Conservation (phyloP, 2,329 filamentous ascomycete genomes). For the Cercospora sp. region DNA sequence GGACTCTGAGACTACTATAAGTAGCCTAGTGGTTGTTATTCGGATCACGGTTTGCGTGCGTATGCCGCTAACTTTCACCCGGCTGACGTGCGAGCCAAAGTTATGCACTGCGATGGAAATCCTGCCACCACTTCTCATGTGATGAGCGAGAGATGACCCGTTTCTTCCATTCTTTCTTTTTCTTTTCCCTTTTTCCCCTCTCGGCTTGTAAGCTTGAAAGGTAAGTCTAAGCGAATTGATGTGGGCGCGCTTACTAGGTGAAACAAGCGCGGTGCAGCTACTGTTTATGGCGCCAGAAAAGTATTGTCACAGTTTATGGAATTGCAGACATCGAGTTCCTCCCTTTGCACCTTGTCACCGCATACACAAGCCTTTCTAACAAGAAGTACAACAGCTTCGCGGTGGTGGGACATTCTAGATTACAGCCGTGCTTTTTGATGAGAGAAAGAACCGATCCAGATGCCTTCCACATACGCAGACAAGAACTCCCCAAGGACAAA, state of each 20-base stretch:
- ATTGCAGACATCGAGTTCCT: background rate
- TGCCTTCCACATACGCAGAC: constrained; percentile 3
- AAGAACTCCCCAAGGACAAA: constrained; percentile 1
- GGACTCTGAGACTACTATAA: background rate
- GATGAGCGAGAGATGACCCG: background rate
- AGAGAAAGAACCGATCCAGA: background rate
- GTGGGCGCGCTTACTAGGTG: background rate
- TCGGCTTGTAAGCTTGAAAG: background rate
- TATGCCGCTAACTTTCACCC: background rate
- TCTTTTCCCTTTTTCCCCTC: background rate
- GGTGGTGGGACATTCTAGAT: background rate
- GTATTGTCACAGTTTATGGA: constrained; percentile 1
- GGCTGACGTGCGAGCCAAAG: background rate
- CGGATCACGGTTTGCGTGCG: background rate
- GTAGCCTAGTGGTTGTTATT: background rate
- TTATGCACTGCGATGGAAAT: background rate
- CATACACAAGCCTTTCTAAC: background rate
- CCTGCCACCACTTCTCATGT: background rate
- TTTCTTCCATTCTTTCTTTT: background rate
- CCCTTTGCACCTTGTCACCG: background rate
- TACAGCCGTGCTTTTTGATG: constrained; percentile 12
- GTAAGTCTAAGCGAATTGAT: background rate
- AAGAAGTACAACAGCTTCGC: constrained; percentile 2
- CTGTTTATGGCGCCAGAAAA: background rate
- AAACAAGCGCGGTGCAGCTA: background rate